Base-by-base conservation (phyloP, 345 rosid genomes). In the Mercurialis annua region DNA sequence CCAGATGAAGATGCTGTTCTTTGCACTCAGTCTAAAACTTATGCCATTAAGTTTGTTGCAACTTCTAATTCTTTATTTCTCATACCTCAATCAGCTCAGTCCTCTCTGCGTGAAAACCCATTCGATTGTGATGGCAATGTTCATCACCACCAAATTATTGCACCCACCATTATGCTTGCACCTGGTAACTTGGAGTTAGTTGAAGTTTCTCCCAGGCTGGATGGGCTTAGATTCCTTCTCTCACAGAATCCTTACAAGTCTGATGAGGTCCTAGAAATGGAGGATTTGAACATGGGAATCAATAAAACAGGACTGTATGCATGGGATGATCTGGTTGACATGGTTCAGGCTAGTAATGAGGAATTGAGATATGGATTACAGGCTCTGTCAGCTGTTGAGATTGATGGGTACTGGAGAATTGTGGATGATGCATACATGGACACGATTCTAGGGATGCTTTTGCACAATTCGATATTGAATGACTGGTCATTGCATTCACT, bases 1-100 rank as follows among this genome's bases (percentile, higher is more conserved):
- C 81, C 83, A 20, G 86, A 89, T 81, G 98, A 93, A 69, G 91
- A 91, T 71, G 94, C 95, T 3, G 99, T 91, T 71, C 83, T 93
- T 51, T 94, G 99, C 74, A 93, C 97, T 11, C 84, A 65, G 54
- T 89, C 91, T 0, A 94, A 91, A 74, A 91, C 99, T 50, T 91
- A 73, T 67, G 83, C 87, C 0, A 49, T 94, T 71, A 94, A 94
- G 77, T 89, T 87, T 66, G 98, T 87, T 44, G 92, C 85, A 70
- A 87, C 84, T 58, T 91, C 97, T 10, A 94, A 94, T 72, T 91
- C 99, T 17, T 78, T 80, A 24, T 83, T 83, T 68, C 92, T 94
- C 36, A 71, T 87, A 47, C 97, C 97, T 16, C 94, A 96, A 0
- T 78, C 86, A 4, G 71, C 53, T 65, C 80, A 33, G 64, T 68